Base-by-base conservation (phyloP, 805 yeast genomes). In the Candida broadrunensis region DNA sequence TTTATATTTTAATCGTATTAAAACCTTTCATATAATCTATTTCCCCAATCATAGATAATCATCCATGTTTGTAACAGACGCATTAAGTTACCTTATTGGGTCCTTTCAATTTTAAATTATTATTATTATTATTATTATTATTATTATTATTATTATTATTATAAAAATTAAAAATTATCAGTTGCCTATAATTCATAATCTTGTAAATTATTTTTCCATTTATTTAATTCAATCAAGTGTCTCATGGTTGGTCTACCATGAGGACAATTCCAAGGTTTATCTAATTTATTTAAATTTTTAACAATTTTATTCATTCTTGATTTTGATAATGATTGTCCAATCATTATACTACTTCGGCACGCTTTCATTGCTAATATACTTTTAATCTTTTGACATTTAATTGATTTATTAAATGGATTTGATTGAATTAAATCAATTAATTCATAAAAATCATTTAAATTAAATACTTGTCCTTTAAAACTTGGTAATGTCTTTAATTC, bases 241-340 rank as follows among this genome's bases (percentile, higher is more conserved):
- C 99, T 74, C 85, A 93, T 81, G 1, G 99, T 93, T 0, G 99
- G 99, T 47, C 99, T 70, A 0, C 99, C 99, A 63, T 93, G 99
- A 0, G 99, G 99, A 55, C 89, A 81, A 51, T 83, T 85, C 99
- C 99, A 93, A 0, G 99, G 99, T 56, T 88, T 87, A 46, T 88
- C 90, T 29, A 93, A 68, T 0, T 60, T 66, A 11, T 91, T 78
- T 38, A 93, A 65, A 53, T 88, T 75, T 23, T 65, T 57, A 5
- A 93, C 90, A 2, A 93, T 80, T 29, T 55, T 65, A 2, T 61
- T 56, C 99, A 93, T 93, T 6, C 79, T 75, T 7, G 59, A 67
- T 23, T 40, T 48, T 6, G 70, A 72, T 34, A 93, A 68, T 3
- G 83, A 77, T 48, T 75, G 82, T 0, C 99, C 99, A 36, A 93